These are phyloP conservation scores for Penicillium sp. DNA, from an alignment of 2,329 filamentous ascomycete genomes.

Conservation along the genomic window DNA sequence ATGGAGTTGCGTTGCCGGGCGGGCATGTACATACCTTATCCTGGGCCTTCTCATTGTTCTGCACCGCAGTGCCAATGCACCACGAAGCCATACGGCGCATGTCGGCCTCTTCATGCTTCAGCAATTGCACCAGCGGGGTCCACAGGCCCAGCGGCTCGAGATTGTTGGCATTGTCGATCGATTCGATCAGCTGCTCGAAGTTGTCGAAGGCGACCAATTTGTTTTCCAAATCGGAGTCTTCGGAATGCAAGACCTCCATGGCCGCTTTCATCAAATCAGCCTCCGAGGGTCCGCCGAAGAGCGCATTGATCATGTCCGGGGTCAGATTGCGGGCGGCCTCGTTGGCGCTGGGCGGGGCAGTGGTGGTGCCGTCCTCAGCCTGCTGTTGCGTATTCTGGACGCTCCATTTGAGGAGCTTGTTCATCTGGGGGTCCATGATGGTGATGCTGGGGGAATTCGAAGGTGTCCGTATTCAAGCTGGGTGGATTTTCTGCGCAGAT, in stretches of 20 bases:
- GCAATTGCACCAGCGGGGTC: constrained; percentile 71
- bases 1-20: background rate
- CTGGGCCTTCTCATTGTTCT: constrained; percentile 88
- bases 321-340: constrained; percentile 52
- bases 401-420: constrained; percentile 77
- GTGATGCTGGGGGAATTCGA: too few species aligned
- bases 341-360: constrained; percentile 36
- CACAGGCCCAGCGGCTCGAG: constrained; percentile 75
- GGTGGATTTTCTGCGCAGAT: too few species aligned
- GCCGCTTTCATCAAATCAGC: constrained; percentile 86
- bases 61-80: constrained; percentile 90
- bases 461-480: too few species aligned
- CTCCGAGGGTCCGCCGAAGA: constrained; percentile 82
- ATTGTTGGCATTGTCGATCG: constrained; percentile 96
- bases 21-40: constrained; percentile 56
- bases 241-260: constrained; percentile 71
- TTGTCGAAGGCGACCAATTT: constrained; percentile 88
- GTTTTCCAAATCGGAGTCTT: constrained; percentile 67
- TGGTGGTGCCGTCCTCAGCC: constrained; percentile 33
- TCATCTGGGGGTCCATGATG: constrained; percentile 63
- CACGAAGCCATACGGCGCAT: constrained; percentile 85
- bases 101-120: constrained; percentile 67
- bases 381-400: constrained; percentile 58
- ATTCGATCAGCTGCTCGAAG: constrained; percentile 87
- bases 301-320: constrained; percentile 66